These are phyloP conservation scores for Trametes cubensis DNA, from an alignment of 768 basidiomycete species.

Conservation along the genomic window DNA sequence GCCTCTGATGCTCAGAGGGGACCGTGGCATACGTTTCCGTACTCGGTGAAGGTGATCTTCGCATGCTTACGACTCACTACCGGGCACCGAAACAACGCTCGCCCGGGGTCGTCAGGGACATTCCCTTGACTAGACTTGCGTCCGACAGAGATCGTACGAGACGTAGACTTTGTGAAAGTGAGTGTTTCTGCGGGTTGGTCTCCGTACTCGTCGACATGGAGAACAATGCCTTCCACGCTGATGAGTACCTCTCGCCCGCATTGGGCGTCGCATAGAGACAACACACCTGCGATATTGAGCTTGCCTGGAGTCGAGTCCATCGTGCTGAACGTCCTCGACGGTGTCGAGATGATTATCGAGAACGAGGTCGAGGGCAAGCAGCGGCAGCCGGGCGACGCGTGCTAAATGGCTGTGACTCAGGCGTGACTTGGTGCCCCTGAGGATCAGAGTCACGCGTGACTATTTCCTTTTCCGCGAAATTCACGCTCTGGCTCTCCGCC, in stretches of 20 bases:
- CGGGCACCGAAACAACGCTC: slow-evolving; percentile 71
- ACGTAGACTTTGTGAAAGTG: slow-evolving; percentile 53
- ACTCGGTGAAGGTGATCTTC: slow-evolving; percentile 72
- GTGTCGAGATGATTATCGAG: slow-evolving; percentile 11
- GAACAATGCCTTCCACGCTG: slow-evolving; percentile 50
- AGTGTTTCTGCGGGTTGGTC: slow-evolving; percentile 48
- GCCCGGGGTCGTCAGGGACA: slow-evolving; percentile 39
- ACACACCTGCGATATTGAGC: slow-evolving; percentile 18
- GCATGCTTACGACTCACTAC: slow-evolving; percentile 82
- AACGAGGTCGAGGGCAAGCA: slow-evolving; percentile 15
- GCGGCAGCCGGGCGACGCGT: background rate
- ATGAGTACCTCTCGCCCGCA: slow-evolving; percentile 14
- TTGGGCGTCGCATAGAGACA: background rate
- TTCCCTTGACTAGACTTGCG: slow-evolving; percentile 60
- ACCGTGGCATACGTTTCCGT: slow-evolving; percentile 55
- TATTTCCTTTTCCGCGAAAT: slow-evolving; percentile 2
- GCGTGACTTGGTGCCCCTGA: slow-evolving; percentile 9
- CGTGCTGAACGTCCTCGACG: slow-evolving; percentile 6
- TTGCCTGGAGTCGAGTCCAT: slow-evolving; percentile 8
- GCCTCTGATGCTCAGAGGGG: slow-evolving; percentile 24
- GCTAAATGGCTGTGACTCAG: slow-evolving; percentile 11
- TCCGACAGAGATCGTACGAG: slow-evolving; percentile 63
- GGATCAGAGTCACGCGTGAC: slow-evolving; percentile 17
- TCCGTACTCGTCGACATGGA: slow-evolving; percentile 59
- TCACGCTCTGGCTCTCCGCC: background rate